Percentiles rank a stretch among this genome's conserved stretches.
Conservation (phyloP, 2,329 filamentous ascomycete species). For the Graphilbum fragrans region DNA sequence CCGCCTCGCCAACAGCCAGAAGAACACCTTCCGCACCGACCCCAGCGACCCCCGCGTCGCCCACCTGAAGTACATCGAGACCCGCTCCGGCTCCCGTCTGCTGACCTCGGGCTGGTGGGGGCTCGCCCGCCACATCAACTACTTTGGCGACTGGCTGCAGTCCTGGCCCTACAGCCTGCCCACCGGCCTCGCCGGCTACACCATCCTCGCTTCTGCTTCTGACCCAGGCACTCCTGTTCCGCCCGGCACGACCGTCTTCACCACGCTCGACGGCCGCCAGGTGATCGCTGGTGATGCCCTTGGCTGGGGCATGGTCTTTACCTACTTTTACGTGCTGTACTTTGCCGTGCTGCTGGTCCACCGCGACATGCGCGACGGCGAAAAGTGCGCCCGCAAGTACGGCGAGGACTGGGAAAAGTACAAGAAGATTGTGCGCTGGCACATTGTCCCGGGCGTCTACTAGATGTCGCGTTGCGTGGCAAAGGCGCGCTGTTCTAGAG, state of each 20-base stretch:
- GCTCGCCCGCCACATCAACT: conserved; percentile 84
- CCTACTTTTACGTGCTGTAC: conserved; percentile 91
- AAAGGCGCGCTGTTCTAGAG: too few relatives aligned
- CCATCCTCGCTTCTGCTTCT: conserved; percentile 47
- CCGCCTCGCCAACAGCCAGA: conserved; percentile 86
- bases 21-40: conserved; percentile 86
- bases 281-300: conserved; percentile 60
- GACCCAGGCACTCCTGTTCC: conserved; percentile 28
- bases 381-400: conserved; percentile 85
- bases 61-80: conserved; percentile 78
- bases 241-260: conserved; percentile 32
- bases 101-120: conserved; percentile 92
- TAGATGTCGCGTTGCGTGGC: conserved; percentile 21
- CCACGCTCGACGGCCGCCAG: conserved; percentile 47
- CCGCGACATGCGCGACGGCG: conserved; percentile 75
- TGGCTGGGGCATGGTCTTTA: conserved; percentile 78
- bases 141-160: conserved; percentile 90
- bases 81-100: conserved; percentile 67
- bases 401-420: conserved; percentile 87
- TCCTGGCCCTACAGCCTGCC: conserved; percentile 83
- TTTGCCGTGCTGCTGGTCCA: conserved; percentile 81
- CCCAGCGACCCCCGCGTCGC: conserved; percentile 67
- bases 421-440: conserved; percentile 66
- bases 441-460: conserved; percentile 79
- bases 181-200: conserved; percentile 73